Percentiles rank a stretch among this genome's conserved stretches.
Evolutionary conservation across 495 filamentous ascomycete genomes (phyloP).

Genomic region (Neurospora sp.): DNA sequence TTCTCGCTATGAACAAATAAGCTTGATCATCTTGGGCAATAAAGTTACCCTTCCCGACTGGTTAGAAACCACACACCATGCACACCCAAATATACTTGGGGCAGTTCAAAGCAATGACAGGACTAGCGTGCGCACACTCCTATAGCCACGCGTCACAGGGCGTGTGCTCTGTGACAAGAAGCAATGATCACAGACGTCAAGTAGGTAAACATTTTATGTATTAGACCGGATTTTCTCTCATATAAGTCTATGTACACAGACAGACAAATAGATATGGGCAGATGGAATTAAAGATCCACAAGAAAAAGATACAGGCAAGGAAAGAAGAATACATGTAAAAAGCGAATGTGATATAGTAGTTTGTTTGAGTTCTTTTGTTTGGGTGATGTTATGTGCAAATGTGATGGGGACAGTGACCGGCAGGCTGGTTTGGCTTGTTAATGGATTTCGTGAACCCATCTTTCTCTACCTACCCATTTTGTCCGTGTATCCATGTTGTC

Average conservation of each 20-base stretch:
- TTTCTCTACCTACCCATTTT: not conserved
- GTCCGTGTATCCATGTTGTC: not conserved
- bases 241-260: not conserved
- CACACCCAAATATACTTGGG: too few species aligned
- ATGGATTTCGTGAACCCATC: not conserved
- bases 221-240: too few species aligned
- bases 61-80: too few species aligned
- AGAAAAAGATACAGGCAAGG: not conserved
- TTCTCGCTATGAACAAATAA: too few species aligned
- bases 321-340: not conserved
- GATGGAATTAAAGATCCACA: not conserved
- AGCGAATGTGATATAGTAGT: not conserved
- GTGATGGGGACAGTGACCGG: not conserved
- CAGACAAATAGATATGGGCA: not conserved
- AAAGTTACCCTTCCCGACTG: too few species aligned
- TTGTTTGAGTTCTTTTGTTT: not conserved
- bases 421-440: not conserved
- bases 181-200: too few species aligned
- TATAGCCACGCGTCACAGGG: too few species aligned
- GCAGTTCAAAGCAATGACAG: too few species aligned
- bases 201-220: too few species aligned
- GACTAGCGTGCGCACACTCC: too few species aligned
- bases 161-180: too few species aligned
- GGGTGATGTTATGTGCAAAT: not conserved
- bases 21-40: too few species aligned